phyloP scores from a whole-genome alignment of 108 stramenopile genomes.

The Schizochytrium sp. region DNA sequence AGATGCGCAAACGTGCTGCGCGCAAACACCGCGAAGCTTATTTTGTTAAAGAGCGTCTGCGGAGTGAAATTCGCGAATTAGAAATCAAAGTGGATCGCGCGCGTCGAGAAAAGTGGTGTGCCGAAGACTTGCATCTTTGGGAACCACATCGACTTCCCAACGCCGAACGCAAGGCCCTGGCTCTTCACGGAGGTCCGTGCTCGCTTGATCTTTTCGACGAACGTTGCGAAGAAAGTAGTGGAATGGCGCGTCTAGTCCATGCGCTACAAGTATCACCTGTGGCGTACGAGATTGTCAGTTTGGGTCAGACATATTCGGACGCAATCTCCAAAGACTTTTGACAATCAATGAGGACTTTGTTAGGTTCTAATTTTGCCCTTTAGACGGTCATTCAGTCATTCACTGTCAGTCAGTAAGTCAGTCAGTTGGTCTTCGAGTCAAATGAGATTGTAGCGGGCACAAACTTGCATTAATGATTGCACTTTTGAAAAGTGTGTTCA shows the following conservation, averaged over 20 bases:
- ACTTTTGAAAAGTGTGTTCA: too few relatives aligned
- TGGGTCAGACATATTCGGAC: background rate
- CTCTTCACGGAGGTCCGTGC: background rate
- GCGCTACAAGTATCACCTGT: background rate
- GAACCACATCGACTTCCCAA: background rate
- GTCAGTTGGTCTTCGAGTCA: too few relatives aligned
- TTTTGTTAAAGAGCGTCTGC: background rate
- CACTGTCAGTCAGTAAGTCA: too few relatives aligned
- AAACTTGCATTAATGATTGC: too few relatives aligned
- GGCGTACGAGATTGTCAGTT: background rate
- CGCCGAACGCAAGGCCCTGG: background rate
- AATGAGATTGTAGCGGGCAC: too few relatives aligned
- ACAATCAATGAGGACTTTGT: too few relatives aligned
- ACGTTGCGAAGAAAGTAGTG: background rate
- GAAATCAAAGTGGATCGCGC: background rate
- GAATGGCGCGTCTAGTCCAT: background rate
- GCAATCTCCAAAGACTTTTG: background rate
- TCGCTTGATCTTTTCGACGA: background rate
- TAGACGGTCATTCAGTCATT: too few relatives aligned
- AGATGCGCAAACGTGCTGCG: background rate
- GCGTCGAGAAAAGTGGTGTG: conserved; percentile 4
- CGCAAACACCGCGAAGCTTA: background rate
- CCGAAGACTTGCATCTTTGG: background rate
- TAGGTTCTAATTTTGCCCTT: too few relatives aligned
- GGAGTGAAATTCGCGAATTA: background rate